Evolutionary conservation across 495 filamentous ascomycete species (phyloP).

Genomic region (Trichoderma gamsii): DNA sequence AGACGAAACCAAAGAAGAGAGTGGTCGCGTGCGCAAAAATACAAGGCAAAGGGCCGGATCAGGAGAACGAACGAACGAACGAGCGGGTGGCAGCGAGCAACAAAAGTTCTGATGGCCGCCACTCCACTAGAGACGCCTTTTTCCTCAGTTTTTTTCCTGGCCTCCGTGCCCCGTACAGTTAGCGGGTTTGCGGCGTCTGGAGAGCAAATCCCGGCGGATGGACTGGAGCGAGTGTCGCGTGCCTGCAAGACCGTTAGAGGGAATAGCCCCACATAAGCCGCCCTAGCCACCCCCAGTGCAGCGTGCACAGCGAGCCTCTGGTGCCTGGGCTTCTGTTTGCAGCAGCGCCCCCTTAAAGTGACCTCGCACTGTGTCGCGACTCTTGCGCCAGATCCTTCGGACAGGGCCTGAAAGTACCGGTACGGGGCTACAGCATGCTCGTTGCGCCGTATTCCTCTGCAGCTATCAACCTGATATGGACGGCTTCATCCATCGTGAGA

Average conservation of each 20-base stretch:
- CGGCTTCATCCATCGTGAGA: too few species aligned
- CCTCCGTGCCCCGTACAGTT: slow-evolving; percentile 6
- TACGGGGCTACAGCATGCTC: too few species aligned
- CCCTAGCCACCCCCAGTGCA: not conserved
- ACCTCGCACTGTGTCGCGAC: not conserved
- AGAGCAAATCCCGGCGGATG: not conserved
- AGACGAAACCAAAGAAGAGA: not conserved
- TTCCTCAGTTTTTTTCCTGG: not conserved
- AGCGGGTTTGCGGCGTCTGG: not conserved
- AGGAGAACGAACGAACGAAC: not conserved
- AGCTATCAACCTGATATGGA: too few species aligned
- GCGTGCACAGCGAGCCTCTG: not conserved
- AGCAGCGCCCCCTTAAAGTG: not conserved
- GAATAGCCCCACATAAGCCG: not conserved
- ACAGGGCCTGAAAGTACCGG: too few species aligned
- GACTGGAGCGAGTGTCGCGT: not conserved
- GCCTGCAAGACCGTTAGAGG: not conserved
- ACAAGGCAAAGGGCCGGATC: too few species aligned
- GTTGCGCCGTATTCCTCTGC: too few species aligned
- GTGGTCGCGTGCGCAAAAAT: not conserved
- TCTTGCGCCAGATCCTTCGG: not conserved
- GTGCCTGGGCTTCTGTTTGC: not conserved
- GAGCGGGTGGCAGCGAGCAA: not conserved
- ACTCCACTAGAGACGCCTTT: not conserved
- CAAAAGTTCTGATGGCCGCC: slow-evolving; percentile 9